Conservation (phyloP, 129 eudicot genomes). For the Deinandra increscens region DNA sequence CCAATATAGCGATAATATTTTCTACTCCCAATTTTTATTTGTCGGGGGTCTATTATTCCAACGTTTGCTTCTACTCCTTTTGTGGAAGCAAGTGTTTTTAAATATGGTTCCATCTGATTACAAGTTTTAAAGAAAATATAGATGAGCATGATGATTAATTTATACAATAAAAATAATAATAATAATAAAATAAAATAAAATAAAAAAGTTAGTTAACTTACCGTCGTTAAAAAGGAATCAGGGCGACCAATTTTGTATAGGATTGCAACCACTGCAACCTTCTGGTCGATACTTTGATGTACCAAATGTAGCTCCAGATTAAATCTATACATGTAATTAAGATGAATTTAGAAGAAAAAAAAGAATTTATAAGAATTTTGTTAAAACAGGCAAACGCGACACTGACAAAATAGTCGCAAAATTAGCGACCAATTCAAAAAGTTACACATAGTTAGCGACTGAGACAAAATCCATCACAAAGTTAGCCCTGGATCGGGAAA, state of each 20-base stretch:
- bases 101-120: constrained; percentile 29
- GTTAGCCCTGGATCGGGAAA: too few species aligned
- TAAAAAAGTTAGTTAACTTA: constrained; percentile 14
- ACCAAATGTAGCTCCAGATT: constrained; percentile 56
- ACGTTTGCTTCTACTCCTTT: constrained; percentile 6
- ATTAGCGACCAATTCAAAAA: too few species aligned
- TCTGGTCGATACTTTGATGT: constrained; percentile 34
- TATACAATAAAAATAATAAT: too few species aligned
- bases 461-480: too few species aligned
- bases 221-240: constrained; percentile 46
- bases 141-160: too few species aligned
- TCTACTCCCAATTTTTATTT: constrained; percentile 20
- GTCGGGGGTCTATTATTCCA: constrained; percentile 23
- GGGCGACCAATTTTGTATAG: constrained; percentile 49
- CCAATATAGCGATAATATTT: constrained; percentile 35
- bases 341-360: not conserved
- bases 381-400: too few species aligned
- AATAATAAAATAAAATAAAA: too few species aligned
- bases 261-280: constrained; percentile 50
- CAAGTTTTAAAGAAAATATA: not conserved
- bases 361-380: too few species aligned
- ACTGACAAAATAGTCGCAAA: too few species aligned
- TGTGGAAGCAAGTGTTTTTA: constrained; percentile 6
- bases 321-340: constrained; percentile 25
- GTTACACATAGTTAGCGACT: too few species aligned